Base-by-base conservation (phyloP, 805 yeast species). In the Saccharomycopsis sp. region DNA sequence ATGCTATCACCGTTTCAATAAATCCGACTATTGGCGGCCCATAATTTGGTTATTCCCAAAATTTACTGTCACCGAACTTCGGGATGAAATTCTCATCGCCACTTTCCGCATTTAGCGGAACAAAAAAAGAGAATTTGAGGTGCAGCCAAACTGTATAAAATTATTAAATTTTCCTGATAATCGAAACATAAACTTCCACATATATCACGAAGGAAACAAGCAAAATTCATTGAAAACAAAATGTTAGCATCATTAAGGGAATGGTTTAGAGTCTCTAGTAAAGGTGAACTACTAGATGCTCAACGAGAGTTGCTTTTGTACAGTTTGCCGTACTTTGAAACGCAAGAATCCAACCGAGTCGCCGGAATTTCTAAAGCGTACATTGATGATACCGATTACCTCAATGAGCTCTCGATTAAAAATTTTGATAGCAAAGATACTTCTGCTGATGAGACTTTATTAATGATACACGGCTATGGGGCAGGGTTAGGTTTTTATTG, bases 391-490 rank as follows among this genome's bases (percentile, higher is more conserved):
- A 17, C 16, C 22, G 7, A 19, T 7, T 35, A 17, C 39, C 17
- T 35, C 22, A 35, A 42, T 8, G 34, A 35, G 41, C 23, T 42
- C 14, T 4, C 4, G 5, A 35, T 42, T 26, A 24, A 20, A 6
- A 42, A 42, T 19, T 21, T 19, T 9, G 13, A n/a, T 11, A 9
- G 35, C 52, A 4, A 44, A 4, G 23, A 56, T 32, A 51, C 68
- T 8, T 36, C 21, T 16, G 22, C 31, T 27, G 41, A 67, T 70
- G 58, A 66, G 51, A 62, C 75, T 55, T 59, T 82, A n/a, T 84
- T 93, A 2, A 61, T 90, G 50, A 64, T 93, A 3, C 98, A 90
- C 61, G 98, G 98, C 0, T 88, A 87, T 58, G 96, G 95, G 1
- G 95, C 97, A 0, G 85, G 95, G 1, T 73, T 88, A 11, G 90